Base-by-base conservation (phyloP, 2,329 filamentous ascomycete species). In the Didymella exigua region DNA sequence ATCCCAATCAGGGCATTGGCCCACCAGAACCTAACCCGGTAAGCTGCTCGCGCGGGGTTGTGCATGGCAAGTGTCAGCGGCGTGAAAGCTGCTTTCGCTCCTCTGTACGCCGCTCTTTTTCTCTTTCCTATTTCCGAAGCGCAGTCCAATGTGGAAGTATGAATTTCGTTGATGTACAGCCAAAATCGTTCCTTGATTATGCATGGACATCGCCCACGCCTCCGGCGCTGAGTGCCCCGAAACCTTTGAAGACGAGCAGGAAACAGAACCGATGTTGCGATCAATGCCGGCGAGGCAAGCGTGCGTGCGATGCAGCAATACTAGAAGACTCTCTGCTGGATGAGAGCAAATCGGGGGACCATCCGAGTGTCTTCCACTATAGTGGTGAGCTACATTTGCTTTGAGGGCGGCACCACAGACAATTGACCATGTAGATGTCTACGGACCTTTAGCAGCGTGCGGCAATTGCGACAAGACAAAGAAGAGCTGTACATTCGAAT, bases 251-350 rank as follows among this genome's bases (percentile, higher is more conserved):
- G 44, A 71, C 71, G 10, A 69, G 65, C 41, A 72, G 76, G 38
- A 75, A 75, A 54, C 76, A 78, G 51, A 73, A 78, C 52, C 72
- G 77, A 43, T 79, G 77, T 55, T 80, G 78, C 58, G 78, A 80
- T 53, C 77, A 77, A 51, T 80, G 78, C 59, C 72, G 78, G 19
- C 77, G 76, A 56, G 77, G 78, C 19, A 79, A 79, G 59, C 66
- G 77, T 49, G 77, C 75, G 5, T 80, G 78, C 61, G 77, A 80
- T 59, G 77, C 76, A 5, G 67, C 67, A 5, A 72, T 77, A 40
- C 34, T 72, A 19, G 71, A 73, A 43, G 72, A 75, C 43, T 65
- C 67, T 2, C 56, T 74, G 45, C 34, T 74, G 13, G 69, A 71
- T 26, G 60, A 54, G 14, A 67, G 53, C 40, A 65, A 59, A 23